Evolutionary conservation across 352 stramenopile genomes (phyloP).

Genomic region (Globisporangium solare): DNA sequence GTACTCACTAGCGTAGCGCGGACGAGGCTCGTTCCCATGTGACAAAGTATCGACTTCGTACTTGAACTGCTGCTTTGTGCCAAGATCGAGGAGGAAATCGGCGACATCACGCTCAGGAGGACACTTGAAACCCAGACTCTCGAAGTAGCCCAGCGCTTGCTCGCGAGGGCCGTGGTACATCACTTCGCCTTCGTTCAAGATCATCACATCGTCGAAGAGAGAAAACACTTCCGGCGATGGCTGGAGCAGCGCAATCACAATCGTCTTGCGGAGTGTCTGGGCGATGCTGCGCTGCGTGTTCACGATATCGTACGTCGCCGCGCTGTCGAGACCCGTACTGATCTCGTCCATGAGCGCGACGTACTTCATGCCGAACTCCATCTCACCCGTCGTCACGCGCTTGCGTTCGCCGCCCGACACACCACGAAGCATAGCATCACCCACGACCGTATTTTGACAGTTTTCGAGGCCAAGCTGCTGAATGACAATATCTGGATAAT

Average conservation of each 20-base stretch:
- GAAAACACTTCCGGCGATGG: slow-evolving; percentile 46
- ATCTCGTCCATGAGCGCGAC: slow-evolving; percentile 81
- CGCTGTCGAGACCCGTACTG: slow-evolving; percentile 50
- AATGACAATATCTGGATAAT: slow-evolving; percentile 7
- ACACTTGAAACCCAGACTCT: slow-evolving; percentile 11
- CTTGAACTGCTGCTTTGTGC: slow-evolving; percentile 14
- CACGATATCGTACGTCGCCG: slow-evolving; percentile 57
- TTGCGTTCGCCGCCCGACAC: slow-evolving; percentile 46
- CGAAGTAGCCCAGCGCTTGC: slow-evolving; percentile 15
- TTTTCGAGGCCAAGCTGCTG: neutral
- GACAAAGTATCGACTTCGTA: slow-evolving; percentile 6
- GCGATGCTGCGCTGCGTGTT: slow-evolving; percentile 40
- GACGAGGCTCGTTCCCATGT: neutral
- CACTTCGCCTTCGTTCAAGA: slow-evolving; percentile 38
- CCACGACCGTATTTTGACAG: slow-evolving; percentile 28
- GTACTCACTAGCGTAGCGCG: slow-evolving; percentile 28
- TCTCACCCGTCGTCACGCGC: slow-evolving; percentile 40
- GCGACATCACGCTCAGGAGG: slow-evolving; percentile 13
- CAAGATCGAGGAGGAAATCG: slow-evolving; percentile 15
- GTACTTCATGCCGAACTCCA: slow-evolving; percentile 56
- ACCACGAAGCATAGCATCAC: slow-evolving; percentile 30
- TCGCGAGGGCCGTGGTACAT: slow-evolving; percentile 33
- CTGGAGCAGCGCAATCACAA: slow-evolving; percentile 80
- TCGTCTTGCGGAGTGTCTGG: slow-evolving; percentile 37
- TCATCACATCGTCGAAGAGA: slow-evolving; percentile 46